phyloP scores from a whole-genome alignment of 2,329 filamentous ascomycete genomes.

The Colletotrichum phormii region DNA sequence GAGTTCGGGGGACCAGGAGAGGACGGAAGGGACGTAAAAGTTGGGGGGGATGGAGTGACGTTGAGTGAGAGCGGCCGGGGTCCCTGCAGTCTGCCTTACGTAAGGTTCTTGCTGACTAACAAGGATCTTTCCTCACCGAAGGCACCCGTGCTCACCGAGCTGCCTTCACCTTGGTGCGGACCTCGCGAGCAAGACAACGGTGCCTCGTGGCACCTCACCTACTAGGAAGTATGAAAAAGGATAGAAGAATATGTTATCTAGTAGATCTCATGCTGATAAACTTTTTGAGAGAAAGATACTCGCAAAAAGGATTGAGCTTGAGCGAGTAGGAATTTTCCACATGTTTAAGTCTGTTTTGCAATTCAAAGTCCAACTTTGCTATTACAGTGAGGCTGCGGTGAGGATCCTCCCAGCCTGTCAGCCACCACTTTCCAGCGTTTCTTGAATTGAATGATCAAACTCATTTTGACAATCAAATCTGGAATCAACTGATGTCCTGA shows the following conservation, averaged over 20 bases:
- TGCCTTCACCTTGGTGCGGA: not conserved
- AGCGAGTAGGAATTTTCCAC: too few relatives aligned
- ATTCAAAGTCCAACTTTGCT: too few relatives aligned
- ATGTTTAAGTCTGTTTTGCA: too few relatives aligned
- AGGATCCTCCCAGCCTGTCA: too few relatives aligned
- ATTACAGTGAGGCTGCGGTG: too few relatives aligned
- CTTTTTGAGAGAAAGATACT: too few relatives aligned
- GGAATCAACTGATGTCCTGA: not conserved
- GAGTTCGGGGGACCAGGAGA: not conserved
- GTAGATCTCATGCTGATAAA: too few relatives aligned
- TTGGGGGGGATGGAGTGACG: not conserved
- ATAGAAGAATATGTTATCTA: too few relatives aligned
- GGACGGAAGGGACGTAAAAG: not conserved
- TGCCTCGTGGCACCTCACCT: not conserved
- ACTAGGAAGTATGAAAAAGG: too few relatives aligned
- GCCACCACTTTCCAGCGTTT: too few relatives aligned
- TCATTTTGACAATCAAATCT: not conserved
- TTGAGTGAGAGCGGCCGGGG: not conserved
- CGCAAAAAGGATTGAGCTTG: too few relatives aligned
- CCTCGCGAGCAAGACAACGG: not conserved
- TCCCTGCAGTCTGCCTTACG: not conserved
- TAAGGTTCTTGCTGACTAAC: not conserved
- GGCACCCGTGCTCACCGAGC: constrained; percentile 11
- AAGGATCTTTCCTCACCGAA: not conserved
- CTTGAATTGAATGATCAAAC: not conserved